phyloP scores from a whole-genome alignment of 345 rosid genomes.

The Aquilaria malaccensis region DNA sequence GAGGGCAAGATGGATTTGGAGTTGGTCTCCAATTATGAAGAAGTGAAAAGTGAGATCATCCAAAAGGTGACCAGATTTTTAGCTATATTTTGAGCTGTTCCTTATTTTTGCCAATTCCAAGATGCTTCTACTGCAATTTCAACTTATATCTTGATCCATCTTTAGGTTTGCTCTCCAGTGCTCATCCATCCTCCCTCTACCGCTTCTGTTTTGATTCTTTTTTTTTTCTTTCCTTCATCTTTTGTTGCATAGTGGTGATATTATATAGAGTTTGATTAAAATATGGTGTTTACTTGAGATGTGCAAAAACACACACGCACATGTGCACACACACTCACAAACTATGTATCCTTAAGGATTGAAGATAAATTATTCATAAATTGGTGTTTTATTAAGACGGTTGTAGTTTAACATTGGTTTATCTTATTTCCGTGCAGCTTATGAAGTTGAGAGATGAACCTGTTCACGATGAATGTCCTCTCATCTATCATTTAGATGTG shows the following conservation, averaged over 20 bases:
- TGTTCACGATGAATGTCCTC: conserved; percentile 87
- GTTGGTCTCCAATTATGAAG: conserved; percentile 76
- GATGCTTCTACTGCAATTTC: conserved; percentile 3
- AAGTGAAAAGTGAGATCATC: conserved; percentile 67
- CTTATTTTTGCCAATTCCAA: conserved; percentile 3
- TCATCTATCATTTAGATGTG: conserved; percentile 94
- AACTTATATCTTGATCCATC: not conserved
- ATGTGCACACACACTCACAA: too few species aligned
- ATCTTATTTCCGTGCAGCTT: conserved; percentile 49
- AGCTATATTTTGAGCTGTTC: conserved; percentile 6
- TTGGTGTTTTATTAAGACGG: too few species aligned
- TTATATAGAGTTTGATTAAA: too few species aligned
- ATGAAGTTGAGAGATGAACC: conserved; percentile 67
- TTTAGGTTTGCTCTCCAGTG: conserved; percentile 5
- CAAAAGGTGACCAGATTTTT: conserved; percentile 50
- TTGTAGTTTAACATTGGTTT: too few species aligned
- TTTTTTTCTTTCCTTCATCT: too few species aligned
- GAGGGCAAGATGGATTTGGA: conserved; percentile 93
- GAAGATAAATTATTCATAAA: too few species aligned
- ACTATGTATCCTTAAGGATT: too few species aligned
- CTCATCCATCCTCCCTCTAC: too few species aligned
- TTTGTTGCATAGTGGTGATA: too few species aligned
- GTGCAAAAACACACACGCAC: too few species aligned
- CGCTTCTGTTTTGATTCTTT: too few species aligned
- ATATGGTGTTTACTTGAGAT: too few species aligned